Conservation (phyloP, 805 yeast species). For the Barnettozyma populi region DNA sequence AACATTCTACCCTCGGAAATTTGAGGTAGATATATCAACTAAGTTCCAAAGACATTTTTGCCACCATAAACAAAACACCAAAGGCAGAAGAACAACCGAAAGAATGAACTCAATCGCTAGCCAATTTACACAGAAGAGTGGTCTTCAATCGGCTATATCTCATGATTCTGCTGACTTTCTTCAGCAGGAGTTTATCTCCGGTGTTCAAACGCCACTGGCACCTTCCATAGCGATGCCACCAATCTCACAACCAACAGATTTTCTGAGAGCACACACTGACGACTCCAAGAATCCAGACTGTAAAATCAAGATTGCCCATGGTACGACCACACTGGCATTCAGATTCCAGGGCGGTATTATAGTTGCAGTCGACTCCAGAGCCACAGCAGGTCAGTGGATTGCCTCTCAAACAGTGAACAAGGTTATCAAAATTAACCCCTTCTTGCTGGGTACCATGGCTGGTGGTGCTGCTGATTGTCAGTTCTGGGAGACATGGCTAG, state of each 20-base stretch:
- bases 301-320: constrained; percentile 94
- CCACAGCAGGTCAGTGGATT: constrained; percentile 96
- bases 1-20: background rate
- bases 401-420: constrained; percentile 97
- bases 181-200: constrained; percentile 31
- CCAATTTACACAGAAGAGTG: constrained; percentile 18
- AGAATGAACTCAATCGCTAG: constrained; percentile 23
- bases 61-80: background rate
- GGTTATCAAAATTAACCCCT: constrained; percentile 94
- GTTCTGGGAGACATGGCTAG: constrained; percentile 98
- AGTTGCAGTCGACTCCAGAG: constrained; percentile 97
- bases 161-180: constrained; percentile 28
- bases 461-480: constrained; percentile 99
- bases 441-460: constrained; percentile 95
- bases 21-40: too few relatives aligned
- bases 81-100: background rate
- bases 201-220: constrained; percentile 31
- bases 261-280: constrained; percentile 96
- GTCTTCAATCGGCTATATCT: constrained; percentile 13
- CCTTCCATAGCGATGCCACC: constrained; percentile 76
- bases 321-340: constrained; percentile 97
- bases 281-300: constrained; percentile 90
- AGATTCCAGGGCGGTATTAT: constrained; percentile 92
- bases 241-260: constrained; percentile 82
- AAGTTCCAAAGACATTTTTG: background rate